These are phyloP conservation scores for Phytophthora ohioensis DNA, from an alignment of 352 stramenopile genomes.

Conservation along the genomic window DNA sequence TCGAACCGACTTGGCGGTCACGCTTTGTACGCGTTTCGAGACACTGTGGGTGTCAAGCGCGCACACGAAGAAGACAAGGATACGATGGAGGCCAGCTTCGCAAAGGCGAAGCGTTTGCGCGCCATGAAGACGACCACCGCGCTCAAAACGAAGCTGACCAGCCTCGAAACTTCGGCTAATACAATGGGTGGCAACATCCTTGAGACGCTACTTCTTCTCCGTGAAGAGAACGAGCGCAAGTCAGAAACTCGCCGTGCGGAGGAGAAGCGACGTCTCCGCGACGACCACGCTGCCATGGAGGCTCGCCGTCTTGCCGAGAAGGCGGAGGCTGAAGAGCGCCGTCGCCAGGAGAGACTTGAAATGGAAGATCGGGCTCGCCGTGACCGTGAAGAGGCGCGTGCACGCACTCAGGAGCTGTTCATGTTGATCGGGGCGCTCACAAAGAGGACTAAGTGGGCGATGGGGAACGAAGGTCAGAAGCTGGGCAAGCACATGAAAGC, in stretches of 20 bases:
- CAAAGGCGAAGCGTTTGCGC: conserved; percentile 2
- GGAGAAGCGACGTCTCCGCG: background rate
- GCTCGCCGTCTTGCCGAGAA: background rate
- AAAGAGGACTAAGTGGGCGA: background rate
- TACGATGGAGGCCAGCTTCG: background rate
- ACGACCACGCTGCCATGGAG: background rate
- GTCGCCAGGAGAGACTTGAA: conserved; percentile 2
- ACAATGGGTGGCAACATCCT: conserved; percentile 4
- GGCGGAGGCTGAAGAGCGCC: conserved; percentile 2
- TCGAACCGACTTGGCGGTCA: no score
- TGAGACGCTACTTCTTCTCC: background rate
- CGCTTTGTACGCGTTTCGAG: background rate
- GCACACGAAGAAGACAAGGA: conserved; percentile 4
- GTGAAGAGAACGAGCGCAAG: conserved; percentile 18
- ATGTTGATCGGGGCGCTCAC: background rate
- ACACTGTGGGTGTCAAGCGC: conserved; percentile 2
- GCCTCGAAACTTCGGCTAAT: background rate
- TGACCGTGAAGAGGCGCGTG: background rate
- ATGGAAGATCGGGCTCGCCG: conserved; percentile 5
- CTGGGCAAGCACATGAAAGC: background rate
- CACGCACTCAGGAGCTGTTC: background rate
- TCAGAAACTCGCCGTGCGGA: conserved; percentile 1
- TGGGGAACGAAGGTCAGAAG: background rate
- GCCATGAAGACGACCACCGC: background rate
- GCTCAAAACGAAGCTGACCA: conserved; percentile 5